phyloP scores from a whole-genome alignment of 2,329 filamentous ascomycete species.

The Exophiala spinifera region DNA sequence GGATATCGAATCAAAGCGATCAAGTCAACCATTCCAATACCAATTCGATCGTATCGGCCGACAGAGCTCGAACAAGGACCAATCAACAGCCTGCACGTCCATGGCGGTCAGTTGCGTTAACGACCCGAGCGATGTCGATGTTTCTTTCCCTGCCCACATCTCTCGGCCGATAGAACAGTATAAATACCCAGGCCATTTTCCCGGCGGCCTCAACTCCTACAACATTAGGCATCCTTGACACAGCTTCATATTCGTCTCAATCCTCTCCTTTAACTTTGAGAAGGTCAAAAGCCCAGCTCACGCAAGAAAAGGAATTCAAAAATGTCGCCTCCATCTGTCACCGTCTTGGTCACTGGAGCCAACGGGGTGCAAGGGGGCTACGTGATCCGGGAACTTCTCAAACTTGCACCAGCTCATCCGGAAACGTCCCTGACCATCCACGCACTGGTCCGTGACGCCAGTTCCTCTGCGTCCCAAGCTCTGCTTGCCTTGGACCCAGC shows the following conservation, averaged over 20 bases:
- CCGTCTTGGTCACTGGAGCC: slow-evolving; percentile 36
- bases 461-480: slow-evolving; percentile 48
- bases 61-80: too few species aligned
- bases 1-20: too few species aligned
- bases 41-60: too few species aligned
- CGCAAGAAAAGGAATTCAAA: not conserved
- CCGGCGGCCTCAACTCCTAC: not conserved
- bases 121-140: too few species aligned
- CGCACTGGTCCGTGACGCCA: slow-evolving; percentile 57
- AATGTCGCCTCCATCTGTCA: slow-evolving; percentile 1
- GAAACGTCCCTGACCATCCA: slow-evolving; percentile 47
- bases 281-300: too few species aligned
- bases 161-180: slow-evolving; percentile 1
- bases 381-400: slow-evolving; percentile 32
- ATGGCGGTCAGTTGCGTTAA: too few species aligned
- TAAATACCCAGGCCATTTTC: not conserved
- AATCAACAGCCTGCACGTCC: too few species aligned
- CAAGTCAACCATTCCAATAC: too few species aligned
- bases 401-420: slow-evolving; percentile 8
- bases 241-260: too few species aligned
- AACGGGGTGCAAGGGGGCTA: slow-evolving; percentile 40
- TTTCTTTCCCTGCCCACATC: too few species aligned
- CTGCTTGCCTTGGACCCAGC: slow-evolving; percentile 43
- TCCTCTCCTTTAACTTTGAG: too few species aligned
- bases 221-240: not conserved